Evolutionary conservation across 805 yeast species (phyloP).

Genomic region (Suhomyces pyralidae): DNA sequence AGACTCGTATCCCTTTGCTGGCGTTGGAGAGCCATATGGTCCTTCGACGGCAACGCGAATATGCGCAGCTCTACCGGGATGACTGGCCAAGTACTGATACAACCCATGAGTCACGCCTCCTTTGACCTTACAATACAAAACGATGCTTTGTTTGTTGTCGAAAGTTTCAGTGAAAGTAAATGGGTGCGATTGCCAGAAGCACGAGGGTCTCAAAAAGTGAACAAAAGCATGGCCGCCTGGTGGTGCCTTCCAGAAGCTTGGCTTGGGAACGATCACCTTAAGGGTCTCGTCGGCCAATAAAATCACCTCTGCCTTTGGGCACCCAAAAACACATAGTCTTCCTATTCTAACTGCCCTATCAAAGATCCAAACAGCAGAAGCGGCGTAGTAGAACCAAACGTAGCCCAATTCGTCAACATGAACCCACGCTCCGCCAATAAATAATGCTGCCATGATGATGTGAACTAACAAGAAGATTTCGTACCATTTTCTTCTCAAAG

Average conservation of each 20-base stretch:
- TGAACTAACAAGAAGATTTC: conserved; percentile 58
- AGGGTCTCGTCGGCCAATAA: conserved; percentile 37
- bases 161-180: conserved; percentile 29
- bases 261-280: conserved; percentile 34
- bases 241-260: conserved; percentile 32
- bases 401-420: conserved; percentile 41
- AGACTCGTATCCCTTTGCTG: conserved; percentile 49
- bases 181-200: conserved; percentile 45
- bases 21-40: conserved; percentile 60
- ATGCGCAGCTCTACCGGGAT: conserved; percentile 25
- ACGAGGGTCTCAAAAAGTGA: conserved; percentile 30
- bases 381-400: conserved; percentile 27
- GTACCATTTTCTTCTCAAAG: conserved; percentile 45
- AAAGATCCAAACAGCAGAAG: conserved; percentile 35
- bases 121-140: conserved; percentile 35
- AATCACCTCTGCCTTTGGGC: conserved; percentile 29
- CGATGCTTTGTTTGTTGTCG: conserved; percentile 17
- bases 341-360: conserved; percentile 30
- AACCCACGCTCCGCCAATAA: conserved; percentile 46
- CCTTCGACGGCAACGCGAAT: conserved; percentile 53
- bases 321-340: conserved; percentile 32
- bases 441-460: conserved; percentile 49
- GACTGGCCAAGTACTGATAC: conserved; percentile 20
- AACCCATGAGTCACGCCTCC: conserved; percentile 36
- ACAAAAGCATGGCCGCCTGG: conserved; percentile 44